phyloP scores from a whole-genome alignment of 768 basidiomycete species.

The Nidularia sp. region DNA sequence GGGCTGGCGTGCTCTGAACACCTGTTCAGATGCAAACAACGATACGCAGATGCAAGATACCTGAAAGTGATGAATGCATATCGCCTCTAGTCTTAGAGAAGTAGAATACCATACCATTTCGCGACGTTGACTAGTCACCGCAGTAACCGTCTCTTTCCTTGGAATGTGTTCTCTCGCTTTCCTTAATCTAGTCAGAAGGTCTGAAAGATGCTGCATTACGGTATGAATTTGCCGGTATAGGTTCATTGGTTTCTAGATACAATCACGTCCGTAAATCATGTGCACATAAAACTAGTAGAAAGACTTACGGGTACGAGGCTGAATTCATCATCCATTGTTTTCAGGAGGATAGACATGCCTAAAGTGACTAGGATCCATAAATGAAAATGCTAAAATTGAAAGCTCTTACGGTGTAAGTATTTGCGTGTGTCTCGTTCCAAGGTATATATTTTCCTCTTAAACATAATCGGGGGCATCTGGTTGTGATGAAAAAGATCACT shows the following conservation, averaged over 20 bases:
- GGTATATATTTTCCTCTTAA: slow-evolving; percentile 25
- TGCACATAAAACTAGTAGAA: background rate
- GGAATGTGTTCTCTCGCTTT: slow-evolving; percentile 45
- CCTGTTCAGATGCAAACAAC: slow-evolving; percentile 46
- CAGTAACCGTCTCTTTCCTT: slow-evolving; percentile 33
- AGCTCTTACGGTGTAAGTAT: slow-evolving; percentile 24
- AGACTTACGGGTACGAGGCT: slow-evolving; percentile 38
- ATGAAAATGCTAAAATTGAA: background rate
- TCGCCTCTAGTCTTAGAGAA: background rate
- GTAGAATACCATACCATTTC: slow-evolving; percentile 22
- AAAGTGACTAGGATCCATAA: background rate
- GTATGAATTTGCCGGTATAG: slow-evolving; percentile 33
- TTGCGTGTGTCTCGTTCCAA: slow-evolving; percentile 39
- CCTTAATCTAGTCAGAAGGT: slow-evolving; percentile 40
- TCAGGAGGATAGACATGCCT: slow-evolving; percentile 28
- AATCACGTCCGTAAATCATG: background rate
- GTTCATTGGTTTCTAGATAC: slow-evolving; percentile 38
- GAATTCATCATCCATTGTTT: slow-evolving; percentile 41
- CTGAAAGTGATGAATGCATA: slow-evolving; percentile 5
- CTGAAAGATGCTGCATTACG: slow-evolving; percentile 34
- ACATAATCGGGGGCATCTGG: slow-evolving; percentile 16
- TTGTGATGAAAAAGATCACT: slow-evolving; percentile 31
- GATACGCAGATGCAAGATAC: slow-evolving; percentile 42
- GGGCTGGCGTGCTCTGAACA: slow-evolving; percentile 39
- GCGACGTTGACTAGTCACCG: slow-evolving; percentile 32